phyloP scores from a whole-genome alignment of 768 basidiomycete genomes.

The Leccinum sublutescens region DNA sequence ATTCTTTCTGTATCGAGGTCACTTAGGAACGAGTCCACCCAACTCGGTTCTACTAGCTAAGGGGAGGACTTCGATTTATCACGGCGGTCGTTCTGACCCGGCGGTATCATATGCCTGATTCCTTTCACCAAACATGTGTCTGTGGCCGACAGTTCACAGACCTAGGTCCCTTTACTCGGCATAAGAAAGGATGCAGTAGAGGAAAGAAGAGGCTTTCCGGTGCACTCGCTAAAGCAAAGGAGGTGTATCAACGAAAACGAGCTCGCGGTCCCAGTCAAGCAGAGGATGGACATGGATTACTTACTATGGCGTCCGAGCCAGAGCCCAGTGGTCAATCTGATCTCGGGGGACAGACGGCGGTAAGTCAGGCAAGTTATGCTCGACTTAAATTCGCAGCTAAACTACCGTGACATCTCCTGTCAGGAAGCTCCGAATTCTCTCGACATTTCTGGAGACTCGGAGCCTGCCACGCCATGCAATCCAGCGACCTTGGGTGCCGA shows the following conservation, averaged over 20 bases:
- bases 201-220: background rate
- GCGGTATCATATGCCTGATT: background rate
- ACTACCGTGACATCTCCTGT: background rate
- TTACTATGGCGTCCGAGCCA: background rate
- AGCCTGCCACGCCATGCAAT: background rate
- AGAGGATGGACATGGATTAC: background rate
- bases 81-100: background rate
- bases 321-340: background rate
- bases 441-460: background rate
- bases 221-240: background rate
- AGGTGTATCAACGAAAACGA: background rate
- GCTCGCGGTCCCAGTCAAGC: background rate
- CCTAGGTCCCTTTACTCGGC: background rate
- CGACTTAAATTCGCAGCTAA: background rate
- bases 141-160: background rate
- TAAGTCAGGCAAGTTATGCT: background rate
- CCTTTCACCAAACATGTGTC: background rate
- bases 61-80: background rate
- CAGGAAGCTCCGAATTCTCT: background rate
- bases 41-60: too few species aligned
- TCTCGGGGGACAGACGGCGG: too few species aligned
- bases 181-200: background rate
- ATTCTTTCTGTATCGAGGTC: background rate
- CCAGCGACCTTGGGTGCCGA: background rate
- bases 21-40: background rate